Evolutionary conservation across 2,329 filamentous ascomycete species (phyloP).

Genomic region (Trichoderma koningii): DNA sequence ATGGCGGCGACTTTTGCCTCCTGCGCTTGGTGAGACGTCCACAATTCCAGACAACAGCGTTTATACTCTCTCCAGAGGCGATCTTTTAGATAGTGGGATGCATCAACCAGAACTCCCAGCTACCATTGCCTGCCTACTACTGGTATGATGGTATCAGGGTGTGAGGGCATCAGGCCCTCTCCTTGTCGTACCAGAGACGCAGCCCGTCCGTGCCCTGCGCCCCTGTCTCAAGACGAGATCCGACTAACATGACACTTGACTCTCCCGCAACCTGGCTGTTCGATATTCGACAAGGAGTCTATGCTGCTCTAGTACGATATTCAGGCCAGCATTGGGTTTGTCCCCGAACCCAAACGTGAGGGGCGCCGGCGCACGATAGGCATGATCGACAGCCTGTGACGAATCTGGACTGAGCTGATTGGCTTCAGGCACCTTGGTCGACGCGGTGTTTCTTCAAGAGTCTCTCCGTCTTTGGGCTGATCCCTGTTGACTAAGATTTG

Average conservation of each 20-base stretch:
- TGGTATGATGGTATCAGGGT: not conserved
- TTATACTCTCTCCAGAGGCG: not conserved
- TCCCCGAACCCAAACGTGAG: conserved; percentile 3
- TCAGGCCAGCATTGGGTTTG: conserved; percentile 2
- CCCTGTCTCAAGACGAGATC: conserved; percentile 15
- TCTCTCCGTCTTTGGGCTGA: not conserved
- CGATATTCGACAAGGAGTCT: not conserved
- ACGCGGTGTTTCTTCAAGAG: not conserved
- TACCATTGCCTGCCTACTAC: not conserved
- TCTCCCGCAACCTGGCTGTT: conserved; percentile 3
- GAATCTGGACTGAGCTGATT: not conserved
- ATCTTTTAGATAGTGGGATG: too few species aligned
- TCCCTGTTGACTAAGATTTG: not conserved
- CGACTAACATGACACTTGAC: not conserved
- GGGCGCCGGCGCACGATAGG: conserved; percentile 18
- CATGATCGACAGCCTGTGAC: conserved; percentile 4
- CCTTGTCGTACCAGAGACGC: not conserved
- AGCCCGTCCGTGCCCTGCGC: not conserved
- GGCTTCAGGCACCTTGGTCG: not conserved
- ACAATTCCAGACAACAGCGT: not conserved
- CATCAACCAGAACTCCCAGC: not conserved
- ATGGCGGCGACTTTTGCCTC: not conserved
- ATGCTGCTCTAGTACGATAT: not conserved
- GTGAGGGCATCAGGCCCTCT: not conserved
- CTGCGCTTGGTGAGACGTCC: not conserved